Base-by-base conservation (phyloP, 2,329 filamentous ascomycete genomes). In the Cercospora beticola region DNA sequence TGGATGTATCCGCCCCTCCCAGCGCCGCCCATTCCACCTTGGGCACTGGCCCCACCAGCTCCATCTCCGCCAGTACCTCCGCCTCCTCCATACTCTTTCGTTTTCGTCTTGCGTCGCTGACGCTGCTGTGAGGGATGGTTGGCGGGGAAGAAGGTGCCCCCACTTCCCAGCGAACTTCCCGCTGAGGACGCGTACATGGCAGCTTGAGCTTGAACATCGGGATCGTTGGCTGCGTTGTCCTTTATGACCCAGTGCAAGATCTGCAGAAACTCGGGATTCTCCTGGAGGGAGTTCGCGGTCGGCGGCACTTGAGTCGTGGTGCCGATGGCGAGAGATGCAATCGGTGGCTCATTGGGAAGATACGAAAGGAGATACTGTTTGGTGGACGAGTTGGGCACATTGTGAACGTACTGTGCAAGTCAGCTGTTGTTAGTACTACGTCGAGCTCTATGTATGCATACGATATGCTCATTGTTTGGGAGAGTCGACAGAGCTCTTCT, bases 1-100 rank as follows among this genome's bases (percentile, higher is more conserved):
- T 90, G 88, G 49, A 90, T 86, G 80, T 84, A 89, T 1, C 88
- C 88, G 21, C 87, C 87, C 71, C 85, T 80, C 1, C 86, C 87
- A 16, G 80, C 87, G 18, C 86, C 84, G 2, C 86, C 87, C 67
- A 81, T 82, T 62, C 87, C 87, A 18, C 86, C 87, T 73, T 89
- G 87, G 16, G 84, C 82, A 71, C 83, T 87, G 8, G 86, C 86
- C 40, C 85, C 86, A n/a, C 85, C 84, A 7, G 84, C 83, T 18
- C 84, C 82, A 64, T 80, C 83, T 26, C 84, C 83, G 8, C 80
- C 79, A 10, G 82, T 77, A 33, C 81, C 80, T 31, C 80, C 79
- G 3, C 79, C 78, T 21, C 79, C 79, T 26, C 78, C 77, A 46
- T 78, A 77, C 28, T 73, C 71, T 58, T 70, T 75, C 30, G 70